A percentile compares a stretch with the other conserved stretches of the same genome.
Conservation (phyloP, 1,139 yeast genomes). For the Taphrina betulina region DNA sequence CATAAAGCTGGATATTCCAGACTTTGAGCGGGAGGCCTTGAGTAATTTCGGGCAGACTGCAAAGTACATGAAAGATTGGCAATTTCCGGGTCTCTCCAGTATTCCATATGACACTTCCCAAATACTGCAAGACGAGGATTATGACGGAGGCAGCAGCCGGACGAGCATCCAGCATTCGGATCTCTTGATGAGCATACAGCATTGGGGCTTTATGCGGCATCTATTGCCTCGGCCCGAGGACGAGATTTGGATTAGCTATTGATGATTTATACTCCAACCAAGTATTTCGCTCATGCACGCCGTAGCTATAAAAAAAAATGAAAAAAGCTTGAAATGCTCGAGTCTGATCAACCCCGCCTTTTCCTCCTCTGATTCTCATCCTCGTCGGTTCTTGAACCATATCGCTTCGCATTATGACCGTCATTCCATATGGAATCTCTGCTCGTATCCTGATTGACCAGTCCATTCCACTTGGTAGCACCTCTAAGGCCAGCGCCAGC, state of each 20-base stretch:
- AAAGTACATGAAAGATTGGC: slow-evolving; percentile 19
- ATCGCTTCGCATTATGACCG: too few relatives aligned
- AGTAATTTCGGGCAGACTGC: slow-evolving; percentile 16
- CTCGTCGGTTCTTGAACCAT: too few relatives aligned
- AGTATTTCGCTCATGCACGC: too few relatives aligned
- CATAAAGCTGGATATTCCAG: slow-evolving; percentile 12
- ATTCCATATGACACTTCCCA: background rate
- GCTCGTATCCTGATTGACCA: slow-evolving; percentile 8
- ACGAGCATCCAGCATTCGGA: background rate
- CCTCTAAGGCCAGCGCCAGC: slow-evolving; percentile 7
- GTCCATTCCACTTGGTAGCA: background rate
- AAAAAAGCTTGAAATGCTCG: too few relatives aligned
- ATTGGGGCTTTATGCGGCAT: slow-evolving; percentile 25
- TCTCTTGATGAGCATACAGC: slow-evolving; percentile 10
- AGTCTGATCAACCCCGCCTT: slow-evolving; percentile 1
- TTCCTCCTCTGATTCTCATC: slow-evolving; percentile 2
- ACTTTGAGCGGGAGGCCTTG: background rate
- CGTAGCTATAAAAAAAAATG: background rate
- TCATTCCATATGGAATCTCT: slow-evolving; percentile 13
- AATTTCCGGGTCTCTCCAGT: background rate
- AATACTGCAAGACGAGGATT: slow-evolving; percentile 10
- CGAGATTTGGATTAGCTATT: slow-evolving; percentile 18
- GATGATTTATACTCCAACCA: too few relatives aligned
- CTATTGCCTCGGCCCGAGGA: slow-evolving; percentile 10
- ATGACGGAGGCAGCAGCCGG: slow-evolving; percentile 7